Base-by-base conservation (phyloP, 176 grass and related monocot genomes). In the Panicum miliaceum region DNA sequence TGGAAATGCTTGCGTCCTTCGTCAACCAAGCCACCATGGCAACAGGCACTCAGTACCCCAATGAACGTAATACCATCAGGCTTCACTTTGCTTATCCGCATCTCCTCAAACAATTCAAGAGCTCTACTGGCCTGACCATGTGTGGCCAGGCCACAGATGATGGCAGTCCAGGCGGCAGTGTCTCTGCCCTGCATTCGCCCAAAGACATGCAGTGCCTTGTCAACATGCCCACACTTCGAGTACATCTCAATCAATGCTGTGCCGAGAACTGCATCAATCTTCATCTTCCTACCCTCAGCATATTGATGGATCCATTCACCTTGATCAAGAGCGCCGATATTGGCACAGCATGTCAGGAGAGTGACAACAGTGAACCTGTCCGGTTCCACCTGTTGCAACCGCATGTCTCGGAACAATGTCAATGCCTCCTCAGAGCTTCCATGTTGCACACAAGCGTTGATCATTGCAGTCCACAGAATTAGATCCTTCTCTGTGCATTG, bases 381-480 rank as follows among this genome's bases (percentile, higher is more conserved):
- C n/a, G 93, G 93, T 37, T 90, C 89, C 38, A 88, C 69, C 47
- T 12, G 3, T 43, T 86, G 83, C 75, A 78, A 61, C 59, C 86
- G 88, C 93, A 95, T 95, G 41, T 92, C 90, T 72, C 76, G 63
- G 78, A 95, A 95, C 65, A 92, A 75, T 73, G 64, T 29, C 80
- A 95, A 19, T 20, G 90, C 93, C 71, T 88, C 90, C 35, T 90
- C 80, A 4, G 86, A 94, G n/a, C 68, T 81, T 68, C 83, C 79
- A 25, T 88, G 79, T 12, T 88, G 90, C 70, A 81, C 87, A 56
- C 76, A 94, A 0, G 78, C 92, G 7, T 94, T 92, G 69, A 94
- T 90, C 87, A 94, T 88, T 14, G 87, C 84, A 68, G 90, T 92
- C 92, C 90, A 92, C 29, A 92, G 70, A 47, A 94, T 87, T 32